Base-by-base conservation (phyloP, 1,284 basidiomycete species). In the Rhodotorula sp. region DNA sequence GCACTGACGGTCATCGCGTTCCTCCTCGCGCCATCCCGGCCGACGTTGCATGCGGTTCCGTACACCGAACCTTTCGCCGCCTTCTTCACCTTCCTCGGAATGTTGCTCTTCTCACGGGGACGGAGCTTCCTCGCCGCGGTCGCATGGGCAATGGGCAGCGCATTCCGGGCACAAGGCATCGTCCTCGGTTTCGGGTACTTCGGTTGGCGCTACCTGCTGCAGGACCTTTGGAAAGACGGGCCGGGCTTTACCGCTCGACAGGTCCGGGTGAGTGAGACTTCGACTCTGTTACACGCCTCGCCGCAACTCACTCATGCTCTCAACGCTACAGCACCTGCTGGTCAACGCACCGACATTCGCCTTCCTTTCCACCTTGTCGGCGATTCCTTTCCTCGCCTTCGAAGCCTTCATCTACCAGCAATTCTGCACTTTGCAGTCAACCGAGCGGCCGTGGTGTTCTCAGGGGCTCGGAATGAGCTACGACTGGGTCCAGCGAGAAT, bases 61-160 rank as follows among this genome's bases (percentile, higher is more conserved):
- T 95, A 91, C 78, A 88, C 85, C 57, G 95, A 98, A 79, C 89
- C 93, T 0, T 89, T 93, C 79, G 95, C 90, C 81, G 90, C 94
- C 0, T 85, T 87, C 67, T 81, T 90, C 21, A 89, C 90, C 0
- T 93, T 95, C 77, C 83, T 82, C 78, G 93, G 92, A 83, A 78
- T 79, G 81, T 79, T 79, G 28, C 61, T 79, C 18, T 66, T 78
- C 18, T 64, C 62, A 14, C 80, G 79, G 16, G 77, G 79, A 16
- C 82, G 83, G 60, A 89, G 87, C 84, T 18, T 85, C 5, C 31
- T 72, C 2, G 89, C 91, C 0, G 82, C 89, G 0, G 1, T 88
- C 0, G 84, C 79, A 60, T 94, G 97, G 78, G 84, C 87, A 0
- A 74, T 86, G 0, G 90, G 93, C 1, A 85, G 86, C 2, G 72